Evolutionary conservation across 768 basidiomycete species (phyloP).

Genomic region (Cubamyces lactineus): DNA sequence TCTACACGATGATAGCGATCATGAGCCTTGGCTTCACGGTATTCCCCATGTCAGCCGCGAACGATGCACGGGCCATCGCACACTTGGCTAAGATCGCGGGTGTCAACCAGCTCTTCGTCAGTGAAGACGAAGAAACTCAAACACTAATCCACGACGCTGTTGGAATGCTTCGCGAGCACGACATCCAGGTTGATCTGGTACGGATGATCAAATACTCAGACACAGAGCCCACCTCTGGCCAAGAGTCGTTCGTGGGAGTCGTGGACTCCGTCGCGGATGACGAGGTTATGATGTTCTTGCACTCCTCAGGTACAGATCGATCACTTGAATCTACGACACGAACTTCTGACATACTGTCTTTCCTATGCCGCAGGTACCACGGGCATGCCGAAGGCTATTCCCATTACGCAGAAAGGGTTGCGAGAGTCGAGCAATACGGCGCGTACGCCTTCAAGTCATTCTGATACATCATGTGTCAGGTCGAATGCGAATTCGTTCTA

Average conservation of each 20-base stretch:
- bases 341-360: too few species aligned
- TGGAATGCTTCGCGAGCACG: background rate
- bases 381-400: slow-evolving; percentile 19
- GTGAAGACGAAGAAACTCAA: slow-evolving; percentile 9
- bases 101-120: background rate
- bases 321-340: background rate
- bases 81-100: slow-evolving; percentile 26
- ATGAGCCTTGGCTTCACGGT: slow-evolving; percentile 27
- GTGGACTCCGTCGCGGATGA: background rate
- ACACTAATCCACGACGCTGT: background rate
- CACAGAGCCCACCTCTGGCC: background rate
- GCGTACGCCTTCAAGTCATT: slow-evolving; percentile 5
- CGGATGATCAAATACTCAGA: slow-evolving; percentile 7
- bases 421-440: slow-evolving; percentile 17
- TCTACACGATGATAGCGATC: slow-evolving; percentile 23
- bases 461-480: background rate
- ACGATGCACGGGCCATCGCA: slow-evolving; percentile 35
- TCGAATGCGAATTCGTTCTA: background rate
- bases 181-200: background rate
- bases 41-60: slow-evolving; percentile 40
- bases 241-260: too few species aligned
- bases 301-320: background rate
- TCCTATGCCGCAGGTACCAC: slow-evolving; percentile 10
- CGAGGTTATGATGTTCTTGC: slow-evolving; percentile 2
- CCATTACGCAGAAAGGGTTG: background rate